Conservation (phyloP, 139 green algal genomes). For the Chlorella vulgaris region DNA sequence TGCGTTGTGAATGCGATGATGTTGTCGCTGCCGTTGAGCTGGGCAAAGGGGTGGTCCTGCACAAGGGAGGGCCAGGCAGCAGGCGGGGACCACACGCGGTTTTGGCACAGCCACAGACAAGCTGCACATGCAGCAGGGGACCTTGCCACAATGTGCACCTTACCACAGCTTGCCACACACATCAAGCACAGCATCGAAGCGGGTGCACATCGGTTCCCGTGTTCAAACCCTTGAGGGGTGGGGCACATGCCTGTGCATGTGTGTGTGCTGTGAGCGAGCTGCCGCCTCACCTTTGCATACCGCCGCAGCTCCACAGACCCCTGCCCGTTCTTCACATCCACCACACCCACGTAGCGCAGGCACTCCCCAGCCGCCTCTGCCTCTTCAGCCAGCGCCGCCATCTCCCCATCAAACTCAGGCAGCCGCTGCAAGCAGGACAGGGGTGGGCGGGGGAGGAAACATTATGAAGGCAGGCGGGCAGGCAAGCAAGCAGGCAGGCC, state of each 20-base stretch:
- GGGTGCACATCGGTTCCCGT: too few relatives aligned
- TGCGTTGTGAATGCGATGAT: conserved; percentile 92
- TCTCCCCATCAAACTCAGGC: conserved; percentile 89
- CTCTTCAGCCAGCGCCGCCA: conserved; percentile 67
- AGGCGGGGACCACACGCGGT: too few relatives aligned
- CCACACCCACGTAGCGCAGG: conserved; percentile 93
- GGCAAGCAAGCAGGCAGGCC: background rate
- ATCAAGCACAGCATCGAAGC: too few relatives aligned
- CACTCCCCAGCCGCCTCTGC: conserved; percentile 86
- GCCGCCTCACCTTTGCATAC: conserved; percentile 85
- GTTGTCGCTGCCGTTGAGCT: conserved; percentile 75
- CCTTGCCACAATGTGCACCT: too few relatives aligned
- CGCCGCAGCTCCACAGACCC: conserved; percentile 87
- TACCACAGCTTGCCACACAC: too few relatives aligned
- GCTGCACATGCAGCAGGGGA: too few relatives aligned
- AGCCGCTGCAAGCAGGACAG: conserved; percentile 49
- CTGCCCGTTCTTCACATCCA: conserved; percentile 77
- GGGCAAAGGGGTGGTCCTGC: conserved; percentile 34
- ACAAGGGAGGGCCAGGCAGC: background rate
- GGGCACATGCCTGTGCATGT: too few relatives aligned
- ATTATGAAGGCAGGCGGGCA: background rate
- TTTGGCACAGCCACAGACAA: too few relatives aligned
- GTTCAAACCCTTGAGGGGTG: background rate
- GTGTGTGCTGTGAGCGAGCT: too few relatives aligned
- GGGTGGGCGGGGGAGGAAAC: background rate